These are phyloP conservation scores for Penicillium verhagenii DNA, from an alignment of 495 filamentous ascomycete genomes.

Conservation along the genomic window DNA sequence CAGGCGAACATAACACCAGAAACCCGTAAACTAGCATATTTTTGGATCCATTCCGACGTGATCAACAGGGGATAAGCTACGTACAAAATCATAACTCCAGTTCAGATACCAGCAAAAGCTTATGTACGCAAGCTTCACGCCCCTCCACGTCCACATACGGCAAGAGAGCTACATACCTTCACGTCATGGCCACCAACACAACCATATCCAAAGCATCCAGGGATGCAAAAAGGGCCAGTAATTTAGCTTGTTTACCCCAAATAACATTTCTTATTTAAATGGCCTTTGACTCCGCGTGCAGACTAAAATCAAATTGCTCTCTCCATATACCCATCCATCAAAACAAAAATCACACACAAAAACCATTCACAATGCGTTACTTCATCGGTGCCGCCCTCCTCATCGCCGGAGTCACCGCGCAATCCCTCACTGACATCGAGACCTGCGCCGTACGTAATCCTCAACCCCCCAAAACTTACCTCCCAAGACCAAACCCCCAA, in stretches of 20 bases:
- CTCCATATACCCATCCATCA: background rate
- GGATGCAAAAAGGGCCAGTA: slow-evolving; percentile 14
- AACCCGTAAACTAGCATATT: slow-evolving; percentile 25
- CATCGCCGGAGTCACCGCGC: slow-evolving; percentile 16
- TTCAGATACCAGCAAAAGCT: slow-evolving; percentile 21
- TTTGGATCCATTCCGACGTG: slow-evolving; percentile 23
- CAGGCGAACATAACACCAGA: slow-evolving; percentile 6
- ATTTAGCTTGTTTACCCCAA: slow-evolving; percentile 11
- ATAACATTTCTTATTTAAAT: slow-evolving; percentile 16
- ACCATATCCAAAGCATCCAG: slow-evolving; percentile 15
- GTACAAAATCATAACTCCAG: background rate
- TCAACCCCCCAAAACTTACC: too few relatives aligned
- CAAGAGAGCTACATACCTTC: slow-evolving; percentile 16
- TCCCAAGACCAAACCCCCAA: too few relatives aligned
- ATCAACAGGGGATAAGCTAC: slow-evolving; percentile 7
- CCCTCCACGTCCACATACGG: background rate
- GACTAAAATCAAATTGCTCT: background rate
- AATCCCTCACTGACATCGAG: slow-evolving; percentile 1
- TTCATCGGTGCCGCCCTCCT: slow-evolving; percentile 21
- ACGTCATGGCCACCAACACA: slow-evolving; percentile 16
- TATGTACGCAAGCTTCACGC: slow-evolving; percentile 1
- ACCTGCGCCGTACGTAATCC: slow-evolving; percentile 18
- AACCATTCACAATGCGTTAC: slow-evolving; percentile 20
- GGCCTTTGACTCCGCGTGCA: background rate
- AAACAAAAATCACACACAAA: background rate